Conservation (phyloP, 2,329 filamentous ascomycete species). For the Diatrype stigma region DNA sequence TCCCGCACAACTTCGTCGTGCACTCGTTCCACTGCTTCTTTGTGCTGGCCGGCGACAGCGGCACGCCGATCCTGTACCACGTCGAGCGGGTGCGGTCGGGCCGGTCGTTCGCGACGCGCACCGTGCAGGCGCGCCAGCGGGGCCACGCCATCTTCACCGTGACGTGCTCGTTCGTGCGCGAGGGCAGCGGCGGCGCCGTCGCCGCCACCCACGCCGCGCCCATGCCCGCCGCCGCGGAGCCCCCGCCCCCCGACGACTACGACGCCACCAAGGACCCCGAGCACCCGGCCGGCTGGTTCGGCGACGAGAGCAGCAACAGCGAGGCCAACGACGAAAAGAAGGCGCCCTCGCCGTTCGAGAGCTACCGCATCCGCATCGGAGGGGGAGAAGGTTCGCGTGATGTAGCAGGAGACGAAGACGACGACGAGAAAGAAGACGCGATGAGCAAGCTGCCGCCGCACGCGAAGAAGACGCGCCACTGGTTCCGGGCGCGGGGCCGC, state of each 20-base stretch:
- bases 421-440: conserved; percentile 11
- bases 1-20: conserved; percentile 73
- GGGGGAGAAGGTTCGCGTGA: conserved; percentile 6
- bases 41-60: conserved; percentile 79
- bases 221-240: conserved; percentile 45
- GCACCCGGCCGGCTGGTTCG: too few relatives aligned
- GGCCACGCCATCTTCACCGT: conserved; percentile 93
- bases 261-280: conserved; percentile 10
- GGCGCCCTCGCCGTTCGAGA: conserved; percentile 41
- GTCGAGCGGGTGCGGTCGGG: conserved; percentile 92
- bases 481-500: conserved; percentile 69
- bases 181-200: conserved; percentile 48
- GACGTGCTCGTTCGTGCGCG: conserved; percentile 81
- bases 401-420: conserved; percentile 24
- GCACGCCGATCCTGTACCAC: conserved; percentile 87
- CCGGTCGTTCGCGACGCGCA: conserved; percentile 83
- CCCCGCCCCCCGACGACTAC: conserved; percentile 37
- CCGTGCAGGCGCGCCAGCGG: conserved; percentile 89
- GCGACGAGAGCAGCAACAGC: conserved; percentile 8
- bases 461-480: conserved; percentile 57
- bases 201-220: conserved; percentile 62
- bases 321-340: conserved; percentile 37
- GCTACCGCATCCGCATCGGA: conserved; percentile 36
- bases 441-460: background rate
- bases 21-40: conserved; percentile 99